These are phyloP conservation scores for Imleria badia DNA, from an alignment of 768 basidiomycete genomes.

Conservation along the genomic window DNA sequence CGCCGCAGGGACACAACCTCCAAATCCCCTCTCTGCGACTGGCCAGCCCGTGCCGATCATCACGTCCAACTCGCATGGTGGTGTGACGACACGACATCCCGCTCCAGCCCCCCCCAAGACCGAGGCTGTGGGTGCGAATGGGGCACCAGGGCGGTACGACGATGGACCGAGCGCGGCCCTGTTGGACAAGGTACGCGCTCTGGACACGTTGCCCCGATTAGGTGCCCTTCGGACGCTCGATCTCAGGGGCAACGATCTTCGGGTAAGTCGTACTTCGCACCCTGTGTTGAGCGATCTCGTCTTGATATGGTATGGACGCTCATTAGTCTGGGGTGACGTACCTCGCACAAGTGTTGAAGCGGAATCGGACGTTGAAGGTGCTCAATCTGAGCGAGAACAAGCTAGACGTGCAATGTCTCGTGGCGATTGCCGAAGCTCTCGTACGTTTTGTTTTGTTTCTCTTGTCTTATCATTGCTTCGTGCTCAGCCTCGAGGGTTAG, in stretches of 20 bases:
- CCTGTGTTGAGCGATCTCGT: background rate
- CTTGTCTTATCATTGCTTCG: background rate
- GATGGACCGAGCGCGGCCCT: constrained; percentile 71
- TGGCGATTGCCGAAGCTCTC: constrained; percentile 83
- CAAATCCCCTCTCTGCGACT: constrained; percentile 39
- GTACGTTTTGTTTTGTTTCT: constrained; percentile 42
- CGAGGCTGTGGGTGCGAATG: constrained; percentile 2
- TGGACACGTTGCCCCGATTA: constrained; percentile 82
- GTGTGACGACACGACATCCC: constrained; percentile 48
- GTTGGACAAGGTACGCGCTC: constrained; percentile 83
- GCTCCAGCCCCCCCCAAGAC: background rate
- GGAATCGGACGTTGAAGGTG: constrained; percentile 92
- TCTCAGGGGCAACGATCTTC: constrained; percentile 87
- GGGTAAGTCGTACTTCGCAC: constrained; percentile 51
- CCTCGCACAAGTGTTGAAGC: constrained; percentile 92
- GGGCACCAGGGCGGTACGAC: constrained; percentile 17
- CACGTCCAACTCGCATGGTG: constrained; percentile 58
- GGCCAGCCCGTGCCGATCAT: constrained; percentile 66
- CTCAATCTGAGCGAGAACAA: constrained; percentile 95
- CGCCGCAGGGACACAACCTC: constrained; percentile 14
- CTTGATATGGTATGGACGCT: background rate
- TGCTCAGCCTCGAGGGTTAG: constrained; percentile 36
- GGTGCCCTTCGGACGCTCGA: constrained; percentile 89
- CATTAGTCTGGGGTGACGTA: constrained; percentile 75
- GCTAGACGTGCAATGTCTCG: constrained; percentile 79